Conservation (phyloP, 805 yeast genomes). For the Blastobotrys americana region DNA sequence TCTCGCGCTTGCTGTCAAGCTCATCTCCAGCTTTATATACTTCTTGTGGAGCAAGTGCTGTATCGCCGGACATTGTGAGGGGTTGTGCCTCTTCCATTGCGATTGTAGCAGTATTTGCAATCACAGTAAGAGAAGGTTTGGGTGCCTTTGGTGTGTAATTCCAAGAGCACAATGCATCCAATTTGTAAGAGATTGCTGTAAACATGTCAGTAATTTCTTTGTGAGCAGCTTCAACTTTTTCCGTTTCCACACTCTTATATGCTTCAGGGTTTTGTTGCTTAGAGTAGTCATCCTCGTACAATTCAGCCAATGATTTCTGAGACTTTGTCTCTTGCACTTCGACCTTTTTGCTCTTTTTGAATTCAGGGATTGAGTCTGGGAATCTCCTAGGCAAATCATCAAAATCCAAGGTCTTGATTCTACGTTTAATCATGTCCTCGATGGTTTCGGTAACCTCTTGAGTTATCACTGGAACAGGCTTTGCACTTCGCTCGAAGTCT, state of each 20-base stretch:
- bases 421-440: constrained; percentile 80
- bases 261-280: constrained; percentile 35
- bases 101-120: constrained; percentile 74
- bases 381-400: constrained; percentile 77
- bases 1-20: constrained; percentile 42
- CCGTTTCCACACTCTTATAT: constrained; percentile 44
- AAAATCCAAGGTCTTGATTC: constrained; percentile 67
- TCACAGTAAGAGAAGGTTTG: constrained; percentile 69
- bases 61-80: constrained; percentile 61
- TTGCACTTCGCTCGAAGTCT: constrained; percentile 87
- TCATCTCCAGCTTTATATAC: constrained; percentile 45
- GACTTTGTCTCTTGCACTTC: constrained; percentile 83
- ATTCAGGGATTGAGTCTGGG: constrained; percentile 57
- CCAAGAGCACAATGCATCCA: constrained; percentile 90
- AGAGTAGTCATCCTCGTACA: constrained; percentile 77
- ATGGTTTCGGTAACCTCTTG: constrained; percentile 76
- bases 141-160: constrained; percentile 90
- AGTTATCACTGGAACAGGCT: constrained; percentile 94
- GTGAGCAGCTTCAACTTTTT: constrained; percentile 65
- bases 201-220: constrained; percentile 67
- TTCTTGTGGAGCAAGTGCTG: constrained; percentile 92
- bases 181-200: constrained; percentile 53
- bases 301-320: constrained; percentile 78
- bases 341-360: constrained; percentile 35
- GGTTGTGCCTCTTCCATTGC: constrained; percentile 97